Conservation (phyloP, 306 rosid species). For the Mucuna pruriens region DNA sequence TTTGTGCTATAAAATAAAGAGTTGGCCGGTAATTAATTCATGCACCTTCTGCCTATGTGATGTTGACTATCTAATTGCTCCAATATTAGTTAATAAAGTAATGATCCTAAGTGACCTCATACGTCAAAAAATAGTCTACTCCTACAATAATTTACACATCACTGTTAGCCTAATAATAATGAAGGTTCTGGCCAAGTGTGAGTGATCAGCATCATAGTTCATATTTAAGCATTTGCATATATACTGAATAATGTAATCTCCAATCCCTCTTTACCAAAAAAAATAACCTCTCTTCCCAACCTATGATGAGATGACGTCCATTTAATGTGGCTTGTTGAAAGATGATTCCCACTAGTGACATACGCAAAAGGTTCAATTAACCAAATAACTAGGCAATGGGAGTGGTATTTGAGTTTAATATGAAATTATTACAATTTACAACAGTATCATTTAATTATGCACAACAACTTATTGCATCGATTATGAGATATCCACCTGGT, state of each 20-base stretch:
- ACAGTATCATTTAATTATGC: too few species aligned
- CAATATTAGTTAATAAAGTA: neutral
- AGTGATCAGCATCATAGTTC: neutral
- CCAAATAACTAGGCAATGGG: neutral
- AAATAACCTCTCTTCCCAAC: neutral
- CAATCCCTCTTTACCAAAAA: too few species aligned
- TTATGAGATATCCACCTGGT: too few species aligned
- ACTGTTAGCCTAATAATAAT: neutral
- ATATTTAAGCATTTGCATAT: too few species aligned
- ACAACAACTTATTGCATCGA: too few species aligned
- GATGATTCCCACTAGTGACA: too few species aligned
- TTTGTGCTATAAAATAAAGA: neutral
- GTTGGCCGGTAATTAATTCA: conserved; percentile 23
- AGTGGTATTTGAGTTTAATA: neutral
- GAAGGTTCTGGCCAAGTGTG: neutral
- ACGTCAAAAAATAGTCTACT: conserved; percentile 24
- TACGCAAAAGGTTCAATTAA: neutral
- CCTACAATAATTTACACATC: neutral
- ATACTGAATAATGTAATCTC: too few species aligned
- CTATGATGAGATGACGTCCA: neutral
- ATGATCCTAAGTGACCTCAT: conserved; percentile 9
- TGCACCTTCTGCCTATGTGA: conserved; percentile 12
- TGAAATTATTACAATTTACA: too few species aligned
- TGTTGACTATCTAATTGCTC: neutral
- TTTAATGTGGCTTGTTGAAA: neutral